A percentile compares a stretch with the other conserved stretches of the same genome.
Conservation (phyloP, 2,329 filamentous ascomycete species). For the Cadophora luteo-olivacea region DNA sequence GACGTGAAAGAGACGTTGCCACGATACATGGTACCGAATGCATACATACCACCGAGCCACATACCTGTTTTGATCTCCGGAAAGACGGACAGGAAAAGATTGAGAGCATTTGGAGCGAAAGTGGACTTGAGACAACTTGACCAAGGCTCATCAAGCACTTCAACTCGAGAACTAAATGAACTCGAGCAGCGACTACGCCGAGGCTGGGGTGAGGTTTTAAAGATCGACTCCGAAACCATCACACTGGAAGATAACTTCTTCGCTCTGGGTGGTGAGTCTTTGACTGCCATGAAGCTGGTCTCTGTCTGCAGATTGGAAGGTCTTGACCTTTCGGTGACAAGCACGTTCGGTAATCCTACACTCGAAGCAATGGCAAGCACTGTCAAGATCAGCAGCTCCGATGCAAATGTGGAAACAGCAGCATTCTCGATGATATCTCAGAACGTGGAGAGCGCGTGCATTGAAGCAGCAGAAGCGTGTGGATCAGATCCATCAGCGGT, state of each 20-base stretch:
- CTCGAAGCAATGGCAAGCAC: constrained; percentile 53
- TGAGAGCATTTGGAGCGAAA: constrained; percentile 27
- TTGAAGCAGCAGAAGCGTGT: constrained; percentile 39
- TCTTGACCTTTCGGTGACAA: constrained; percentile 49
- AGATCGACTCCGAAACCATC: constrained; percentile 30
- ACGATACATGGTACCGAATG: constrained; percentile 46
- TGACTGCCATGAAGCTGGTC: constrained; percentile 53
- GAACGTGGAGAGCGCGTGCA: constrained; percentile 28
- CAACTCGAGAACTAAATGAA: neutral
- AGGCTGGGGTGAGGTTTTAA: constrained; percentile 32
- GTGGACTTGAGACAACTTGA: constrained; percentile 13
- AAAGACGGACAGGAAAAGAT: constrained; percentile 48
- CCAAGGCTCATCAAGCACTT: neutral
- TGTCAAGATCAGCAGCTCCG: constrained; percentile 28
- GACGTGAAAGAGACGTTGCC: constrained; percentile 44
- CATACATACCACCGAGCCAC: constrained; percentile 42
- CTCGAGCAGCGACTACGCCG: constrained; percentile 27
- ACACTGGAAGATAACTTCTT: constrained; percentile 48
- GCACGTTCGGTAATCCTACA: constrained; percentile 51
- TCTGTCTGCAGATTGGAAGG: constrained; percentile 44
- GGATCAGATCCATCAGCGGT: constrained; percentile 32
- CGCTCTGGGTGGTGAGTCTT: constrained; percentile 46
- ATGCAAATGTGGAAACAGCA: constrained; percentile 21
- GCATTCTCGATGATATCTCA: constrained; percentile 40
- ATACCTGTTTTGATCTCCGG: constrained; percentile 45